Evolutionary conservation across 495 filamentous ascomycete genomes (phyloP).

Genomic region (Jackrogersella minutella): DNA sequence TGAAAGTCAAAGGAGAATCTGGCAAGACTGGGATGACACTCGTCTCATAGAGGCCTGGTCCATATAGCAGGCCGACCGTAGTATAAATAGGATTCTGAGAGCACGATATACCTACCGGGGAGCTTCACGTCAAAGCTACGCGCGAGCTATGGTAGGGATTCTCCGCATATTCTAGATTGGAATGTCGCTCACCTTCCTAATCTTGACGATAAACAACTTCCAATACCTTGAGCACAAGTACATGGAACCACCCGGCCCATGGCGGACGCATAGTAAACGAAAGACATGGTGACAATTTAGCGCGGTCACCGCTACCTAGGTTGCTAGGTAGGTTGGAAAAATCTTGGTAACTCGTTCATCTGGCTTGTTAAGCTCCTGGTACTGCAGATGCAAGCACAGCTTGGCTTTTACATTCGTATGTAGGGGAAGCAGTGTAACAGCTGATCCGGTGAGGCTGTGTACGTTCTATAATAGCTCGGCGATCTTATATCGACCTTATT

Average conservation of each 20-base stretch:
- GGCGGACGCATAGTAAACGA: conserved; percentile 18
- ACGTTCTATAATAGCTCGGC: conserved; percentile 13
- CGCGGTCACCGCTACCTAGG: conserved; percentile 38
- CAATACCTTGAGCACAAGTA: conserved; percentile 25
- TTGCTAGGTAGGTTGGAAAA: conserved; percentile 34
- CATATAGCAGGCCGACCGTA: conserved; percentile 8
- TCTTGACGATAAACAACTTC: conserved; percentile 16
- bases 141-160: conserved; percentile 36
- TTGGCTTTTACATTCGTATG: conserved; percentile 20
- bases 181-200: conserved; percentile 44
- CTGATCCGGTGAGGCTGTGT: conserved; percentile 32
- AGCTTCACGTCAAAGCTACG: conserved; percentile 32
- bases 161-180: conserved; percentile 36
- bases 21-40: conserved; percentile 17
- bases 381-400: conserved; percentile 22
- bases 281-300: conserved; percentile 26
- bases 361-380: conserved; percentile 21
- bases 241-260: conserved; percentile 12
- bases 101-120: conserved; percentile 12
- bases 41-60: not conserved
- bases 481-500: conserved; percentile 16
- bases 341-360: conserved; percentile 23
- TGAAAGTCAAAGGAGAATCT: conserved; percentile 12
- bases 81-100: conserved; percentile 32
- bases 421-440: conserved; percentile 16